Evolutionary conservation across 2,329 filamentous ascomycete genomes (phyloP).

Genomic region (Ophiostoma ips): DNA sequence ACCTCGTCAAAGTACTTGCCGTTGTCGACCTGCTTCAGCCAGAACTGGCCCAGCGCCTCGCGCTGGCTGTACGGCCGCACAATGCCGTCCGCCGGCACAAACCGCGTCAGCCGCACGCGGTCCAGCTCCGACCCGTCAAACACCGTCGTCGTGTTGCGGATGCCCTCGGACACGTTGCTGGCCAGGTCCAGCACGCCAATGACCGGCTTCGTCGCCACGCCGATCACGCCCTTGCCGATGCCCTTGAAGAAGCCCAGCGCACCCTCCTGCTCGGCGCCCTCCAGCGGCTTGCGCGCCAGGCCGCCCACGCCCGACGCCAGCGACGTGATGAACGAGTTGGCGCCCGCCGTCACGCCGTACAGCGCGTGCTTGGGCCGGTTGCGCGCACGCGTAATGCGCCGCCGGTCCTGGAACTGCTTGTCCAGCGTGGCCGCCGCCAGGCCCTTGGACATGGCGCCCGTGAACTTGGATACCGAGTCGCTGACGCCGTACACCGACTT

Average conservation of each 20-base stretch:
- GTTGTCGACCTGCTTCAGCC: constrained; percentile 96
- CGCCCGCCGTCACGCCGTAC: constrained; percentile 88
- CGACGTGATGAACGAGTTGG: constrained; percentile 86
- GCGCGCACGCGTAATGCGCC: constrained; percentile 81
- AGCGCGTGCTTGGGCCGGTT: constrained; percentile 95
- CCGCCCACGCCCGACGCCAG: constrained; percentile 89
- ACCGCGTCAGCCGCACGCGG: constrained; percentile 82
- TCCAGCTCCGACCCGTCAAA: constrained; percentile 93
- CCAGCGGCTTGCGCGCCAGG: constrained; percentile 80
- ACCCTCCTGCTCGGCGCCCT: constrained; percentile 92
- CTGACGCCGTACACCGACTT: constrained; percentile 97
- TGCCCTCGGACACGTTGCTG: constrained; percentile 91
- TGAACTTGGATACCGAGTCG: constrained; percentile 95
- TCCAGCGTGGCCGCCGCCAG: constrained; percentile 90
- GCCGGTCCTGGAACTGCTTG: constrained; percentile 95
- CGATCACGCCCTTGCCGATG: constrained; percentile 85
- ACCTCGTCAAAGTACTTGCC: constrained; percentile 96
- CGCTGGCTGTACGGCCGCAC: constrained; percentile 89
- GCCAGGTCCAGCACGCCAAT: constrained; percentile 95
- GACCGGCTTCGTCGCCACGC: constrained; percentile 90
- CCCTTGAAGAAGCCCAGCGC: constrained; percentile 93
- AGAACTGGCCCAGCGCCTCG: constrained; percentile 92
- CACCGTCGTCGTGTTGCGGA: constrained; percentile 96
- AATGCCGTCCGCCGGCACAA: constrained; percentile 83
- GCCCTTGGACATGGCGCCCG: constrained; percentile 92